These are phyloP conservation scores for Pseudozyma hubeiensis DNA, from an alignment of 1,284 basidiomycete species.

Conservation along the genomic window DNA sequence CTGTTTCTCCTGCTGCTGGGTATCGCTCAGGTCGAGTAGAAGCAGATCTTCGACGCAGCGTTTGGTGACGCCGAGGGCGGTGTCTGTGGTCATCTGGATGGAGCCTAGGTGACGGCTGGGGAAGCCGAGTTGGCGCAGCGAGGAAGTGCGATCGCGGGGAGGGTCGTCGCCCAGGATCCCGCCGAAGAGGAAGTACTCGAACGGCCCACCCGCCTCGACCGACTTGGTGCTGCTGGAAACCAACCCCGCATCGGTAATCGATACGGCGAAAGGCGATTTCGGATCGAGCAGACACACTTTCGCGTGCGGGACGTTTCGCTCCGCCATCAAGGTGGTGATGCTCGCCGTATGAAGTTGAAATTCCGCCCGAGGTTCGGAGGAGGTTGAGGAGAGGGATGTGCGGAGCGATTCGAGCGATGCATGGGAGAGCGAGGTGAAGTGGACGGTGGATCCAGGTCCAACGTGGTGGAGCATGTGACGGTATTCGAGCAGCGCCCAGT, in stretches of 20 bases:
- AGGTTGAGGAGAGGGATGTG: constrained; percentile 41
- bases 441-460: constrained; percentile 75
- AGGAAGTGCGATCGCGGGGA: constrained; percentile 83
- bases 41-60: constrained; percentile 78
- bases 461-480: constrained; percentile 87
- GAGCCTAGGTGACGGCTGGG: constrained; percentile 72
- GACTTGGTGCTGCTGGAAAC: constrained; percentile 37
- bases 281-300: constrained; percentile 62
- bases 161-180: constrained; percentile 83
- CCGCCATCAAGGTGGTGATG: constrained; percentile 77
- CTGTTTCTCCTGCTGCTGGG: constrained; percentile 20
- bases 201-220: constrained; percentile 47
- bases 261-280: constrained; percentile 54
- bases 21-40: constrained; percentile 32
- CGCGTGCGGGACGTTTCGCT: constrained; percentile 72
- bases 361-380: constrained; percentile 39
- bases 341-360: constrained; percentile 76
- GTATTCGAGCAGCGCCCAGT: constrained; percentile 67
- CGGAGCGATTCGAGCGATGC: constrained; percentile 77
- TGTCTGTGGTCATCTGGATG: constrained; percentile 98
- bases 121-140: constrained; percentile 87
- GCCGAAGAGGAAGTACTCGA: constrained; percentile 62
- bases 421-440: constrained; percentile 85
- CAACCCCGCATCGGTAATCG: constrained; percentile 50
- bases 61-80: constrained; percentile 92